phyloP scores from a whole-genome alignment of 73 alveolate genomes.

The Stentor coeruleus region DNA sequence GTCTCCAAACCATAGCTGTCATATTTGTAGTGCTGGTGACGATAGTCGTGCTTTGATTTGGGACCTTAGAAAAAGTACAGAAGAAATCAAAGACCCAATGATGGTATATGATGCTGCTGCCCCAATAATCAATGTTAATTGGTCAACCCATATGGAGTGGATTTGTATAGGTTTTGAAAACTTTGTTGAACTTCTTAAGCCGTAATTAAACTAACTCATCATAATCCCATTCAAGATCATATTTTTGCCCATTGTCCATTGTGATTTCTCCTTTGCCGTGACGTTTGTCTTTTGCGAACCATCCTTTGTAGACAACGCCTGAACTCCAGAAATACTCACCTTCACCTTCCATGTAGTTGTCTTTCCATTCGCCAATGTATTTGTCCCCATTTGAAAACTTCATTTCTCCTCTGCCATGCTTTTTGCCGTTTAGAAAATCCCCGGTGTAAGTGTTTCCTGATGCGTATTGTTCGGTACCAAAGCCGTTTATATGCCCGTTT shows the following conservation, averaged over 20 bases:
- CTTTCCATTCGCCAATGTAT: slow-evolving; percentile 38
- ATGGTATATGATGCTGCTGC: slow-evolving; percentile 50
- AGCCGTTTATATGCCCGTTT: neutral
- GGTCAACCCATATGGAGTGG: slow-evolving; percentile 35
- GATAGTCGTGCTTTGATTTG: slow-evolving; percentile 87
- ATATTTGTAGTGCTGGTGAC: slow-evolving; percentile 96
- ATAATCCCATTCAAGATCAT: slow-evolving; percentile 19
- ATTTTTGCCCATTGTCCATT: neutral
- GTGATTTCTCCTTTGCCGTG: slow-evolving; percentile 12
- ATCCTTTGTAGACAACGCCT: slow-evolving; percentile 9
- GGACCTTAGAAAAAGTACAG: slow-evolving; percentile 49
- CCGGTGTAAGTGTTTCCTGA: slow-evolving; percentile 23
- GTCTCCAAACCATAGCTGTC: slow-evolving; percentile 94
- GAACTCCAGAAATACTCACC: slow-evolving; percentile 18
- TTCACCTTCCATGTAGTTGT: slow-evolving; percentile 27
- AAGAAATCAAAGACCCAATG: slow-evolving; percentile 35
- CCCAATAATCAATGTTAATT: slow-evolving; percentile 44
- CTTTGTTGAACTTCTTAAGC: neutral
- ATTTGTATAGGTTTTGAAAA: neutral
- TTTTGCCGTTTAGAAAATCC: neutral
- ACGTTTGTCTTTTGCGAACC: neutral
- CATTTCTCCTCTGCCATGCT: slow-evolving; percentile 18
- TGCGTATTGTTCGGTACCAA: neutral
- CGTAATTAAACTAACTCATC: neutral
- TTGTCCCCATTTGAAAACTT: slow-evolving; percentile 50